A percentile compares a stretch with the other conserved stretches of the same genome.
Conservation (phyloP, 2,329 filamentous ascomycete species). For the Colletotrichum tamarilloi region DNA sequence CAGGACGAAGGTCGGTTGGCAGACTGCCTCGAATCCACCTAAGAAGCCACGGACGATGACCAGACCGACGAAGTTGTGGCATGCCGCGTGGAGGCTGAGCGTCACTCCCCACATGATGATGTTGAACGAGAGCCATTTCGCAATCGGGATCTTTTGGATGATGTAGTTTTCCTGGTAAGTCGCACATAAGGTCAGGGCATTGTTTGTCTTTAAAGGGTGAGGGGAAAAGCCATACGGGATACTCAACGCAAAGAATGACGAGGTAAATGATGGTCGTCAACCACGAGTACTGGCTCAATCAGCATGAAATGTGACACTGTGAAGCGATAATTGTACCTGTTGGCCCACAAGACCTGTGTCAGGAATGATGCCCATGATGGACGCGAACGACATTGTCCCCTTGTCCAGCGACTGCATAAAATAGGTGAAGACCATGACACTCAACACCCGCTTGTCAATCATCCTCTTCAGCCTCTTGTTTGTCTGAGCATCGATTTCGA, state of each 20-base stretch:
- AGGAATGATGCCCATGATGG: constrained; percentile 41
- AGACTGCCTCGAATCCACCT: constrained; percentile 57
- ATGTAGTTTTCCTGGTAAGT: constrained; percentile 37
- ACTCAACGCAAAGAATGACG: constrained; percentile 54
- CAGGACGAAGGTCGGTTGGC: constrained; percentile 57
- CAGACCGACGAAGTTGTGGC: constrained; percentile 52
- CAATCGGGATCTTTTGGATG: constrained; percentile 51
- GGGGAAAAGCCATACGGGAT: constrained; percentile 45
- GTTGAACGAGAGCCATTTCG: constrained; percentile 50
- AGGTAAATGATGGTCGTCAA: constrained; percentile 54
- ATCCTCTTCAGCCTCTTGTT: constrained; percentile 61
- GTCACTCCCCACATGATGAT: constrained; percentile 56
- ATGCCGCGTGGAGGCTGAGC: constrained; percentile 47
- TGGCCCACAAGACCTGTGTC: constrained; percentile 49
- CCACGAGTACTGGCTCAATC: constrained; percentile 45
- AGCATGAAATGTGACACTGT: background rate
- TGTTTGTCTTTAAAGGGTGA: background rate
- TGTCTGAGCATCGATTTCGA: constrained; percentile 60
- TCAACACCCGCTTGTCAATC: constrained; percentile 60
- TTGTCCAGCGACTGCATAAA: constrained; percentile 52
- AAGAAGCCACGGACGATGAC: constrained; percentile 54
- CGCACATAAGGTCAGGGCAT: background rate
- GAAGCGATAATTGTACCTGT: background rate
- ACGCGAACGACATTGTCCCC: constrained; percentile 42
- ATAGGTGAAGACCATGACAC: constrained; percentile 63